Conservation (phyloP, 2,329 filamentous ascomycete species). For the Fusarium setosum region DNA sequence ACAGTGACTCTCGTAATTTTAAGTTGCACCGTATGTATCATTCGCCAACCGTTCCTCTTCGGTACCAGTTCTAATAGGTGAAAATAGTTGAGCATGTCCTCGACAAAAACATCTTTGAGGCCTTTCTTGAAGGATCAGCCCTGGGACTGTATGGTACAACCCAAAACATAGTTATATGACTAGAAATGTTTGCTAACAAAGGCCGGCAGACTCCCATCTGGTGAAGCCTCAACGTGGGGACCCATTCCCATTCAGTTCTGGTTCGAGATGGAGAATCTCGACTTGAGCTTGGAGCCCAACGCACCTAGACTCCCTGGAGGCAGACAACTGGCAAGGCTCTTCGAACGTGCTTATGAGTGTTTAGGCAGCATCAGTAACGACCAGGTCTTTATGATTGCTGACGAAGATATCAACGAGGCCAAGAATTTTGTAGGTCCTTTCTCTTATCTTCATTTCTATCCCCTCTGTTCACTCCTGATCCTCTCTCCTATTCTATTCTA, state of each 20-base stretch:
- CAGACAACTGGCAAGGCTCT: not conserved
- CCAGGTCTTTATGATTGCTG: not conserved
- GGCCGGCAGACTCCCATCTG: not conserved
- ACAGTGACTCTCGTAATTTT: not conserved
- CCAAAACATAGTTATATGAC: not conserved
- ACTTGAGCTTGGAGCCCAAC: not conserved
- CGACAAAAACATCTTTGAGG: not conserved
- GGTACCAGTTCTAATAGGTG: not conserved
- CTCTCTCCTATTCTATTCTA: not conserved
- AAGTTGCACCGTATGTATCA: not conserved
- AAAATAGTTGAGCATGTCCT: slow-evolving; percentile 4
- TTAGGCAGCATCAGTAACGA: not conserved
- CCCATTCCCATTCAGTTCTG: not conserved
- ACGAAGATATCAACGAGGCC: not conserved
- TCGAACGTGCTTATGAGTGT: not conserved
- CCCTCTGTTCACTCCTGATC: not conserved
- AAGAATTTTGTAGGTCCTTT: not conserved
- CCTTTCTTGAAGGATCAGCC: not conserved
- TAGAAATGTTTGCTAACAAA: not conserved
- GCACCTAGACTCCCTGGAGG: not conserved
- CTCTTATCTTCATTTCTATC: not conserved
- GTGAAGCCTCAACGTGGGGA: not conserved
- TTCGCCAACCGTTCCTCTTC: not conserved
- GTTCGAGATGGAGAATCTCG: not conserved
- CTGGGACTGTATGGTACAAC: not conserved